Evolutionary conservation across 139 green algal genomes (phyloP).

Genomic region (Auxenochlorella pyrenoidosa): DNA sequence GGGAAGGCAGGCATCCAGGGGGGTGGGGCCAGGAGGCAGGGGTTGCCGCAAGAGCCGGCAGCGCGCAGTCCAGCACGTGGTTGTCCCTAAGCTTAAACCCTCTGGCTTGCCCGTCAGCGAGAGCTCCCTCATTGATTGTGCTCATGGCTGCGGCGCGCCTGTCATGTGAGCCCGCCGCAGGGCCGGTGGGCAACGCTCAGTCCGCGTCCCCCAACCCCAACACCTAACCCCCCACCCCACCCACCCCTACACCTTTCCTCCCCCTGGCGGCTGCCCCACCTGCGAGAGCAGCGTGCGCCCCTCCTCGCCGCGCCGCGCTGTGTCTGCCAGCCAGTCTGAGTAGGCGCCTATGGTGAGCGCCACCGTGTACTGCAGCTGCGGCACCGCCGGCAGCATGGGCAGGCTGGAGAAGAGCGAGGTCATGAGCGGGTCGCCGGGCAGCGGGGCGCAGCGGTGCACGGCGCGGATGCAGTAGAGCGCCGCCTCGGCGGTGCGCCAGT

Average conservation of each 20-base stretch:
- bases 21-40: neutral
- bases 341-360: constrained; percentile 66
- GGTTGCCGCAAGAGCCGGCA: neutral
- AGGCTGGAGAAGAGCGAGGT: constrained; percentile 66
- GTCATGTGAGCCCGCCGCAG: too few species aligned
- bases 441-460: constrained; percentile 53
- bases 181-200: too few species aligned
- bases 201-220: too few species aligned
- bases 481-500: constrained; percentile 80
- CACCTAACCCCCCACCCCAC: too few species aligned
- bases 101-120: too few species aligned
- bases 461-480: constrained; percentile 78
- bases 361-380: constrained; percentile 68
- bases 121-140: too few species aligned
- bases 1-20: too few species aligned
- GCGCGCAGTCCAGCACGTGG: too few species aligned
- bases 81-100: too few species aligned
- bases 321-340: constrained; percentile 58
- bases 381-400: constrained; percentile 58
- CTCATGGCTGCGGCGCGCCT: too few species aligned
- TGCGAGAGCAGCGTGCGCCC: constrained; percentile 10
- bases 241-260: too few species aligned
- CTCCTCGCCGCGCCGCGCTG: constrained; percentile 24
- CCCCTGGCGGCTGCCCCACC: neutral
- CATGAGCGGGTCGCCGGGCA: constrained; percentile 59